Percentiles rank a stretch among this genome's conserved stretches.
Conservation (phyloP, 306 rosid genomes). For the Luffa acutangula region DNA sequence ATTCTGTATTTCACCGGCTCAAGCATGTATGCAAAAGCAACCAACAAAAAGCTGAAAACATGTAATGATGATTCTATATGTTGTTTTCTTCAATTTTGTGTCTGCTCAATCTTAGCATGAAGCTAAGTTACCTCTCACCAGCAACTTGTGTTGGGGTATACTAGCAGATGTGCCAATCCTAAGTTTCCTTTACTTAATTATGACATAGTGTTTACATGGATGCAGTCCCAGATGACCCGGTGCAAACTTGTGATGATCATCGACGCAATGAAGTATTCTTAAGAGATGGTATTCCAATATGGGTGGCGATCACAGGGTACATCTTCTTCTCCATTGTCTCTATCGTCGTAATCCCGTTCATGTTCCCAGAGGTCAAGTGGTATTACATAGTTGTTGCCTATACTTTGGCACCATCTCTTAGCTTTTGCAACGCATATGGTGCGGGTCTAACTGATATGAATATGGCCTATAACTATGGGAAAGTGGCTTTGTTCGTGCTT, state of each 20-base stretch:
- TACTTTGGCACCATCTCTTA: constrained; percentile 69
- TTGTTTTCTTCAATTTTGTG: background rate
- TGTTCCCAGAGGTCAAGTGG: constrained; percentile 93
- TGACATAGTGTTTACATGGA: constrained; percentile 11
- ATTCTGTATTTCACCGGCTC: constrained; percentile 48
- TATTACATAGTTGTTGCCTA: constrained; percentile 73
- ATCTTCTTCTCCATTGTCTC: constrained; percentile 55
- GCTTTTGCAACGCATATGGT: constrained; percentile 98
- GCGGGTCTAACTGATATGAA: constrained; percentile 96
- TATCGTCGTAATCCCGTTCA: constrained; percentile 61
- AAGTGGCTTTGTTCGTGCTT: constrained; percentile 90
- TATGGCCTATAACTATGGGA: constrained; percentile 96
- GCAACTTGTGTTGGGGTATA: background rate
- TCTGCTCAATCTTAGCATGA: background rate
- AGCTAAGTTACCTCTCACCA: background rate
- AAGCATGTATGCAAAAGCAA: constrained; percentile 39
- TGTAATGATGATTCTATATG: constrained; percentile 23
- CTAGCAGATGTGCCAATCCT: background rate
- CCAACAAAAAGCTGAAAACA: constrained; percentile 33
- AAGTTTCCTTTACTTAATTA: background rate
- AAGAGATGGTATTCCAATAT: constrained; percentile 70
- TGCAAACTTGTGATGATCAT: constrained; percentile 43
- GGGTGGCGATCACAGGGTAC: constrained; percentile 73
- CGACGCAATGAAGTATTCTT: constrained; percentile 68
- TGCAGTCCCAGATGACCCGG: constrained; percentile 40